Conservation (phyloP, 345 rosid genomes). For the Anacardium occidentale region DNA sequence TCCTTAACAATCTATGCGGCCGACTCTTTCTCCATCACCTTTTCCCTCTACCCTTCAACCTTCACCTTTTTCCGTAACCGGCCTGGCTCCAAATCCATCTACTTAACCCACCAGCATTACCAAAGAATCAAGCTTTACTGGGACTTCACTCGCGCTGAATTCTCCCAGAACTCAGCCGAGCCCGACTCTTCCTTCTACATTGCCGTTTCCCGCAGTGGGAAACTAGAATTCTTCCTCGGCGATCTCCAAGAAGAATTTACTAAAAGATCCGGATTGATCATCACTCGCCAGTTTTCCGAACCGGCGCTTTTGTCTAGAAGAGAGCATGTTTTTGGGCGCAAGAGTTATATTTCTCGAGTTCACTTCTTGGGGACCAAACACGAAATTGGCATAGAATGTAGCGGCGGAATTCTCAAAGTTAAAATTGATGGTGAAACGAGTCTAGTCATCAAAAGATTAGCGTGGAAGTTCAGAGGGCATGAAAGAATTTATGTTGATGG, state of each 20-base stretch:
- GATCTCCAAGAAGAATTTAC: slow-evolving; percentile 38
- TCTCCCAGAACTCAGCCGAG: slow-evolving; percentile 48
- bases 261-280: slow-evolving; percentile 33
- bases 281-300: slow-evolving; percentile 24
- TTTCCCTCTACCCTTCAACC: slow-evolving; percentile 41
- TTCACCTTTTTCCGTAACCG: slow-evolving; percentile 48
- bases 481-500: slow-evolving; percentile 42
- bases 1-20: slow-evolving; percentile 47
- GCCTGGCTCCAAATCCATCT: slow-evolving; percentile 52
- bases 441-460: slow-evolving; percentile 42
- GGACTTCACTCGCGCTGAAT: slow-evolving; percentile 52
- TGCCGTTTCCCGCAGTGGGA: slow-evolving; percentile 42
- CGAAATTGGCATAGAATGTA: slow-evolving; percentile 45
- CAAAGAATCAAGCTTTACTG: slow-evolving; percentile 51
- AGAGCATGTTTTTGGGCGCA: slow-evolving; percentile 52
- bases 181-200: slow-evolving; percentile 48
- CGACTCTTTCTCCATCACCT: slow-evolving; percentile 47
- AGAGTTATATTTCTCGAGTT: slow-evolving; percentile 38
- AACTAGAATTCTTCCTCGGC: slow-evolving; percentile 46
- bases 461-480: slow-evolving; percentile 62
- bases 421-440: slow-evolving; percentile 49
- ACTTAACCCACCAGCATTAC: slow-evolving; percentile 36
- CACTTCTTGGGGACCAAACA: slow-evolving; percentile 50
- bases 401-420: slow-evolving; percentile 39
- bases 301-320: slow-evolving; percentile 40